These are phyloP conservation scores for Hypomyces perniciosus DNA, from an alignment of 2,329 filamentous ascomycete genomes.

Conservation along the genomic window DNA sequence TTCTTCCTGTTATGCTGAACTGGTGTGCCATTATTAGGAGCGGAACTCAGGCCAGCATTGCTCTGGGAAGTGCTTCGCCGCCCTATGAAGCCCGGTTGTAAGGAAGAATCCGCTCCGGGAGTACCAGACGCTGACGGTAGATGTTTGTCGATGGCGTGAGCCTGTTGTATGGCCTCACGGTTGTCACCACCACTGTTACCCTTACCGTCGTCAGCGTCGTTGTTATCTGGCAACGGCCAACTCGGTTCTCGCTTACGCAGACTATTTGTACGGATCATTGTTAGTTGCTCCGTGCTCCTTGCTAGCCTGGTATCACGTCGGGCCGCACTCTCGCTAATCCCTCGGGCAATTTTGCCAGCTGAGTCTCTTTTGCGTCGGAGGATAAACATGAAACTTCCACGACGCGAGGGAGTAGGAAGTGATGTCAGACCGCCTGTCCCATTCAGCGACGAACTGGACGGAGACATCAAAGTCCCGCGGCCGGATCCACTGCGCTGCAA, in stretches of 20 bases:
- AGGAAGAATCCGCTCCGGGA: too few relatives aligned
- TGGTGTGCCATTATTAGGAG: too few relatives aligned
- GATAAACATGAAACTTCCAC: slow-evolving; percentile 50
- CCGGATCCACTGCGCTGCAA: too few relatives aligned
- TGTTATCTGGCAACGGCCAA: slow-evolving; percentile 25
- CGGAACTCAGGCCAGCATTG: too few relatives aligned
- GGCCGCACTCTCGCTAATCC: slow-evolving; percentile 50
- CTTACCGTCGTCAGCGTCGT: too few relatives aligned
- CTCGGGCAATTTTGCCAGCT: slow-evolving; percentile 48
- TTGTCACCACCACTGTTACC: too few relatives aligned
- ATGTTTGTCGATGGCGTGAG: too few relatives aligned
- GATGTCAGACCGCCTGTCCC: neutral
- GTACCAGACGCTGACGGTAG: too few relatives aligned
- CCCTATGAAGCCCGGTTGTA: too few relatives aligned
- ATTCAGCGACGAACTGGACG: neutral
- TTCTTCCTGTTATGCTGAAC: too few relatives aligned
- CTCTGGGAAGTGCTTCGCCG: too few relatives aligned
- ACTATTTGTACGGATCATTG: slow-evolving; percentile 35
- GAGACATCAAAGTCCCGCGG: neutral
- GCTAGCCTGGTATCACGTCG: slow-evolving; percentile 58
- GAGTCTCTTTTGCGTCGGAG: slow-evolving; percentile 57
- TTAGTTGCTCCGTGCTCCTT: slow-evolving; percentile 48
- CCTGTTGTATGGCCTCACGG: too few relatives aligned
- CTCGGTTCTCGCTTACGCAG: slow-evolving; percentile 25
- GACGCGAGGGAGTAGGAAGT: slow-evolving; percentile 30